These are phyloP conservation scores for Phaeoacremonium minimum DNA, from an alignment of 2,329 filamentous ascomycete species.

Conservation along the genomic window DNA sequence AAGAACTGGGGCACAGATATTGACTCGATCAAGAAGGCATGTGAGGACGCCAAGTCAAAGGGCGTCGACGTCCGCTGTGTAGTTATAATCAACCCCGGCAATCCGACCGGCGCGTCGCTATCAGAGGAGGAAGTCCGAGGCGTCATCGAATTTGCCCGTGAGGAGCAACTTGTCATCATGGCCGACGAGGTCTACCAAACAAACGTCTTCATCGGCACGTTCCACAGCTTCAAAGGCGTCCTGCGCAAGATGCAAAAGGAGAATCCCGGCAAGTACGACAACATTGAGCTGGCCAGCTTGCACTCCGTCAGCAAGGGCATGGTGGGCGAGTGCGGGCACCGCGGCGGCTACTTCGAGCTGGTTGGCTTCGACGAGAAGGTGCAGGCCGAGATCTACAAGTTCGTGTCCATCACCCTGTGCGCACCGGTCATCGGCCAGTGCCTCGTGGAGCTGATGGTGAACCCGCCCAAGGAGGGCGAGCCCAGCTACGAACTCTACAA, in stretches of 20 bases:
- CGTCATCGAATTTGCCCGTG: conserved; percentile 81
- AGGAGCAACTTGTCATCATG: conserved; percentile 83
- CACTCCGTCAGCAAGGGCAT: conserved; percentile 97
- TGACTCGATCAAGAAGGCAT: conserved; percentile 66
- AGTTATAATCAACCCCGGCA: conserved; percentile 97
- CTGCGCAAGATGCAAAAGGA: conserved; percentile 77
- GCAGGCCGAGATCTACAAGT: conserved; percentile 95
- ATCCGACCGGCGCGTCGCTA: conserved; percentile 89
- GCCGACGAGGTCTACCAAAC: conserved; percentile 99
- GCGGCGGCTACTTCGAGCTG: conserved; percentile 96
- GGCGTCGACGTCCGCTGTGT: conserved; percentile 88
- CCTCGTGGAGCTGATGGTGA: conserved; percentile 95
- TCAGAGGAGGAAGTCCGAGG: conserved; percentile 72
- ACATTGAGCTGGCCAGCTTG: conserved; percentile 83
- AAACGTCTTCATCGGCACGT: conserved; percentile 92
- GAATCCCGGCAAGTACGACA: conserved; percentile 71
- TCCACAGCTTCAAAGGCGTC: conserved; percentile 91
- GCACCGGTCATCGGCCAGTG: conserved; percentile 94
- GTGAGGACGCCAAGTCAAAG: conserved; percentile 68
- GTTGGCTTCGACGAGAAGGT: conserved; percentile 83
- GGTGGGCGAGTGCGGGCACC: conserved; percentile 97
- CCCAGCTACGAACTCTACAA: conserved; percentile 81
- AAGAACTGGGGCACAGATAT: conserved; percentile 86
- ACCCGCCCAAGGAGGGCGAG: conserved; percentile 80
- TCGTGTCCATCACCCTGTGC: conserved; percentile 94